A percentile compares a stretch with the other conserved stretches of the same genome.
Conservation (phyloP, 352 stramenopile species). For the Pythium pyrilobum region DNA sequence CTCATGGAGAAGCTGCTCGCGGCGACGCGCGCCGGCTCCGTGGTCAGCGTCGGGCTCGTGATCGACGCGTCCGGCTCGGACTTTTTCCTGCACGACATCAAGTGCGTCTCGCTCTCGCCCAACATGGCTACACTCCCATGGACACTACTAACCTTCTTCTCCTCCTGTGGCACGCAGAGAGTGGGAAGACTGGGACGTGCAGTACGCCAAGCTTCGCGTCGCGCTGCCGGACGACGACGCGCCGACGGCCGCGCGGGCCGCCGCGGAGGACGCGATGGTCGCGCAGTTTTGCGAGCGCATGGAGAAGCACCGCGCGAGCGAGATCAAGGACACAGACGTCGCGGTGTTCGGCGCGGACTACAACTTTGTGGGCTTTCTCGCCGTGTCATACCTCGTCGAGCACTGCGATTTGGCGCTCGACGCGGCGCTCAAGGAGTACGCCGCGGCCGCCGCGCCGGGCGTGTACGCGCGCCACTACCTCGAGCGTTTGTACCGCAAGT, state of each 20-base stretch:
- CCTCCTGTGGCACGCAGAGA: slow-evolving; percentile 38
- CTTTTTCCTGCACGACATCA: slow-evolving; percentile 66
- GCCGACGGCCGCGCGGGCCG: slow-evolving; percentile 25
- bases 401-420: slow-evolving; percentile 55
- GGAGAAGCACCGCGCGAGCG: slow-evolving; percentile 48
- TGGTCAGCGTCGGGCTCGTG: slow-evolving; percentile 69
- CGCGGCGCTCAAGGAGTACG: slow-evolving; percentile 62
- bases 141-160: background rate
- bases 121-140: background rate
- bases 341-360: slow-evolving; percentile 60
- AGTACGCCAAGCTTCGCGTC: slow-evolving; percentile 63
- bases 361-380: slow-evolving; percentile 70
- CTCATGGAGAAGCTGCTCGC: slow-evolving; percentile 83
- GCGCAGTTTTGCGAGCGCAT: slow-evolving; percentile 56
- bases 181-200: slow-evolving; percentile 86
- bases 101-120: slow-evolving; percentile 31
- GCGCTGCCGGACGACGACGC: slow-evolving; percentile 14
- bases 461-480: slow-evolving; percentile 67
- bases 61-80: slow-evolving; percentile 73
- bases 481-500: slow-evolving; percentile 76
- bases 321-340: slow-evolving; percentile 73
- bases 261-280: slow-evolving; percentile 47
- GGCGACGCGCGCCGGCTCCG: slow-evolving; percentile 43
- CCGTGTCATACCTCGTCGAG: slow-evolving; percentile 66
- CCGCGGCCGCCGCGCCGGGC: slow-evolving; percentile 39